Evolutionary conservation across 352 stramenopile genomes (phyloP).

Genomic region (Phytophthora cactorum): DNA sequence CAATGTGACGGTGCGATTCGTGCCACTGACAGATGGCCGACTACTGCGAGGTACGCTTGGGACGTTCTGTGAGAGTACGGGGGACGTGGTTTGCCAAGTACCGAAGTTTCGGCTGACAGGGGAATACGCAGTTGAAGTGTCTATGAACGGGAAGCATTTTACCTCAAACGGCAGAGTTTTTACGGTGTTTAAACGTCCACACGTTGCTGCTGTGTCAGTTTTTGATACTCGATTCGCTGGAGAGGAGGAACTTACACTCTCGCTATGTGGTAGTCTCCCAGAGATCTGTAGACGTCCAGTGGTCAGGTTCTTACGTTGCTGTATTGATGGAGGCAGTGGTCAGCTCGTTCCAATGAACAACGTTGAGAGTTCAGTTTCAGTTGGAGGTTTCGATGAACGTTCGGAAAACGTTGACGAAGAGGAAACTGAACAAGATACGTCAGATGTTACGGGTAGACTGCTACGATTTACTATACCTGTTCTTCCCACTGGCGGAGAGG

Average conservation of each 20-base stretch:
- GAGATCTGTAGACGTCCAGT: slow-evolving; percentile 38
- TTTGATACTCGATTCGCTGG: slow-evolving; percentile 43
- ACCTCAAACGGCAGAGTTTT: slow-evolving; percentile 65
- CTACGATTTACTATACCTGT: slow-evolving; percentile 39
- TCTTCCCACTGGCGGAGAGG: slow-evolving; percentile 20
- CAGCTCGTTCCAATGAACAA: slow-evolving; percentile 3
- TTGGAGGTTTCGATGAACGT: slow-evolving; percentile 24
- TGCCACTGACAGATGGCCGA: slow-evolving; percentile 58
- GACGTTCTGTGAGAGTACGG: slow-evolving; percentile 39
- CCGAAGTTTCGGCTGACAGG: slow-evolving; percentile 70
- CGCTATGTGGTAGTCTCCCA: slow-evolving; percentile 48
- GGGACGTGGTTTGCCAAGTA: slow-evolving; percentile 66
- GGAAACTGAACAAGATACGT: slow-evolving; percentile 24
- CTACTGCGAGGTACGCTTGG: slow-evolving; percentile 59
- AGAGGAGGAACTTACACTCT: slow-evolving; percentile 44
- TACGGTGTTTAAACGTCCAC: slow-evolving; percentile 56
- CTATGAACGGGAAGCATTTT: slow-evolving; percentile 85
- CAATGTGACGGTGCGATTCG: slow-evolving; percentile 82
- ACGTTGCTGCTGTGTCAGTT: slow-evolving; percentile 46
- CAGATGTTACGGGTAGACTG: slow-evolving; percentile 14
- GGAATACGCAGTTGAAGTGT: slow-evolving; percentile 73
- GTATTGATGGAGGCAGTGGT: slow-evolving; percentile 12
- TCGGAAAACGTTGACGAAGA: slow-evolving; percentile 22
- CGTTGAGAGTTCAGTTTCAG: slow-evolving; percentile 1
- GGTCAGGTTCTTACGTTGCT: slow-evolving; percentile 49